Conservation (phyloP, 2,329 filamentous ascomycete species). For the Ceratocystis diversiconidia region DNA sequence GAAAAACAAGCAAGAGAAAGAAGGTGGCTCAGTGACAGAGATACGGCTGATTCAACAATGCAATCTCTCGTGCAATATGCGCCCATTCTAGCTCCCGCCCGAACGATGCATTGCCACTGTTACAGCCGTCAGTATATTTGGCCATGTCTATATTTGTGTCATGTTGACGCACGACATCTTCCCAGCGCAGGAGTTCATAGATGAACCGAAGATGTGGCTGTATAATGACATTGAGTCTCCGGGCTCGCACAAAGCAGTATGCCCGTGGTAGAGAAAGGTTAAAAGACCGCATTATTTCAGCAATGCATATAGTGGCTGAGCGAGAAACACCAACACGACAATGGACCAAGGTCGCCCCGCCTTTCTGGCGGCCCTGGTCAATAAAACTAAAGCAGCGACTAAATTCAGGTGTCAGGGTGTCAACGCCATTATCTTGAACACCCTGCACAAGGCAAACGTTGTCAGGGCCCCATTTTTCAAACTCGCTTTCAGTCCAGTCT, state of each 20-base stretch:
- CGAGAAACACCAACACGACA: slow-evolving; percentile 92
- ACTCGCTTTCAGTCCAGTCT: slow-evolving; percentile 59
- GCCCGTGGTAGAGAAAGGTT: slow-evolving; percentile 75
- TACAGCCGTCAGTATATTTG: background rate
- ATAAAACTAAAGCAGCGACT: slow-evolving; percentile 80
- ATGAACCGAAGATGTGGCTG: slow-evolving; percentile 90
- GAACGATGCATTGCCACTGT: slow-evolving; percentile 19
- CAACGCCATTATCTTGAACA: slow-evolving; percentile 94
- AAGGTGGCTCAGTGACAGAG: slow-evolving; percentile 13
- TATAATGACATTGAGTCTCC: slow-evolving; percentile 91
- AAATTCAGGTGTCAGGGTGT: slow-evolving; percentile 77
- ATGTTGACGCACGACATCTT: slow-evolving; percentile 42
- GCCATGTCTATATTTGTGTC: background rate
- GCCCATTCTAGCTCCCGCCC: slow-evolving; percentile 76
- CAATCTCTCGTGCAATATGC: slow-evolving; percentile 77
- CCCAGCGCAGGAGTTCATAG: slow-evolving; percentile 93
- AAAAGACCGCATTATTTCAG: slow-evolving; percentile 84
- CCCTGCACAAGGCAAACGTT: slow-evolving; percentile 70
- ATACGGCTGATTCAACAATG: slow-evolving; percentile 90
- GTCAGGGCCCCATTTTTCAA: slow-evolving; percentile 58
- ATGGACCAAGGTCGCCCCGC: slow-evolving; percentile 81
- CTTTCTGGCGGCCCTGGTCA: slow-evolving; percentile 61
- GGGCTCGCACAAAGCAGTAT: slow-evolving; percentile 89
- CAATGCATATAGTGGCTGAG: slow-evolving; percentile 94
- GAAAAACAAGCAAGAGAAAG: background rate